Conservation (phyloP, 2,329 filamentous ascomycete species). For the Fusarium algeriense region DNA sequence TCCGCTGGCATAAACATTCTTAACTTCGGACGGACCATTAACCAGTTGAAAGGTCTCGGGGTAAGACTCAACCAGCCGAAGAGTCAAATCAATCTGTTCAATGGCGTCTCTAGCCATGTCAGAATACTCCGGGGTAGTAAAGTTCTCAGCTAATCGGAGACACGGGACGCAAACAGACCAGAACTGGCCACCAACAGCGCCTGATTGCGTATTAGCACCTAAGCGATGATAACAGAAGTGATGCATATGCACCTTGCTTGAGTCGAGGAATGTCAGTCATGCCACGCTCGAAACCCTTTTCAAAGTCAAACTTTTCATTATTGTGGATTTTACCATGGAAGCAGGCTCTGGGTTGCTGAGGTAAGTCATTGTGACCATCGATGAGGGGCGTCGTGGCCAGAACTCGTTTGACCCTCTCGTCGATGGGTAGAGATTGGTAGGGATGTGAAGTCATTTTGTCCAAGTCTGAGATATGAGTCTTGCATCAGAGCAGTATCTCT, state of each 20-base stretch:
- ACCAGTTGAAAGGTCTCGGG: background rate
- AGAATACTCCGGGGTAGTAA: constrained; percentile 5
- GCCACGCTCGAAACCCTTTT: background rate
- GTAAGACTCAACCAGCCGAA: background rate
- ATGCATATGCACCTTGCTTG: background rate
- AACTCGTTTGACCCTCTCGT: constrained; percentile 10
- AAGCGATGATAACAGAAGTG: accelerated
- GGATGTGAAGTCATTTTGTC: background rate
- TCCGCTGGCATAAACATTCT: background rate
- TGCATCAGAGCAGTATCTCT: background rate
- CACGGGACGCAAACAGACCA: constrained; percentile 22
- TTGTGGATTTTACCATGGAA: constrained; percentile 7
- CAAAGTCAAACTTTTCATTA: background rate
- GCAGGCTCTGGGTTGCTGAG: constrained; percentile 4
- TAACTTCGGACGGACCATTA: background rate
- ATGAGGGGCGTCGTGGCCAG: background rate
- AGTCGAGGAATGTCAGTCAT: constrained; percentile 18
- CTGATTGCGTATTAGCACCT: background rate
- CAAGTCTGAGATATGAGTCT: accelerated
- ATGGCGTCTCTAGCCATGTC: constrained; percentile 8
- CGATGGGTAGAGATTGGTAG: background rate
- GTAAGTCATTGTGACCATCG: constrained; percentile 2
- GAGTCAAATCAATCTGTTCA: constrained; percentile 9
- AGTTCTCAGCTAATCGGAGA: constrained; percentile 4
- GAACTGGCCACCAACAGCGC: background rate